Evolutionary conservation across 768 basidiomycete species (phyloP).

Genomic region (Lactarius pseudohatsudake): DNA sequence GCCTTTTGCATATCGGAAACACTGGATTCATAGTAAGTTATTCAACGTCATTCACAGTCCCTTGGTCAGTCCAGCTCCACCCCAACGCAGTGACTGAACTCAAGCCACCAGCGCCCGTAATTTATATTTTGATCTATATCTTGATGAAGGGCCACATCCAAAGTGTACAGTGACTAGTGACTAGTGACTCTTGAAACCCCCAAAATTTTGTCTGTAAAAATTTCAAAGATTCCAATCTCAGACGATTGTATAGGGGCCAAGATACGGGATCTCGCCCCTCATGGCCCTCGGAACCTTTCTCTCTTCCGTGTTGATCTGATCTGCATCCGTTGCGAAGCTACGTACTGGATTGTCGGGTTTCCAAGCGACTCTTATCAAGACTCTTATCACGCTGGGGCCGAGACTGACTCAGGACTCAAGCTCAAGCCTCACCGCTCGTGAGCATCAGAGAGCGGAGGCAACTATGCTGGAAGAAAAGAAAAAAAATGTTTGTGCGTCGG

Average conservation of each 20-base stretch:
- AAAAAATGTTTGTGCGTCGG: neutral
- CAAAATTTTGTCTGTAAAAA: neutral
- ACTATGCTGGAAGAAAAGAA: neutral
- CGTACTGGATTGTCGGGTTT: neutral
- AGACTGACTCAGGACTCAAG: neutral
- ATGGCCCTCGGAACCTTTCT: neutral
- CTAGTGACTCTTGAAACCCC: neutral
- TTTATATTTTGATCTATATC: too few relatives aligned
- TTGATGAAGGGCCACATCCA: too few relatives aligned
- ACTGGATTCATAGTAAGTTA: too few relatives aligned
- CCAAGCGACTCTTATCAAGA: neutral
- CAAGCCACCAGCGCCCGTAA: too few relatives aligned
- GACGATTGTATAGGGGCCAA: neutral
- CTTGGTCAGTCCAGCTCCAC: neutral
- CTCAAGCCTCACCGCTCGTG: neutral
- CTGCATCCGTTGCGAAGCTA: neutral
- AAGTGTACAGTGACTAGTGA: too few relatives aligned
- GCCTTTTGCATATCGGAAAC: too few relatives aligned
- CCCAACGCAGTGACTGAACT: neutral
- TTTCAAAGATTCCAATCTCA: neutral
- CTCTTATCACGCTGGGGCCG: neutral
- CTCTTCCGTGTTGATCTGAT: neutral
- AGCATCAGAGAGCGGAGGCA: neutral
- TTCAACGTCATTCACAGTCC: neutral
- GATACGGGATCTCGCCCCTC: neutral